Conservation (phyloP, 2,329 filamentous ascomycete genomes). For the Penicillium sp. region DNA sequence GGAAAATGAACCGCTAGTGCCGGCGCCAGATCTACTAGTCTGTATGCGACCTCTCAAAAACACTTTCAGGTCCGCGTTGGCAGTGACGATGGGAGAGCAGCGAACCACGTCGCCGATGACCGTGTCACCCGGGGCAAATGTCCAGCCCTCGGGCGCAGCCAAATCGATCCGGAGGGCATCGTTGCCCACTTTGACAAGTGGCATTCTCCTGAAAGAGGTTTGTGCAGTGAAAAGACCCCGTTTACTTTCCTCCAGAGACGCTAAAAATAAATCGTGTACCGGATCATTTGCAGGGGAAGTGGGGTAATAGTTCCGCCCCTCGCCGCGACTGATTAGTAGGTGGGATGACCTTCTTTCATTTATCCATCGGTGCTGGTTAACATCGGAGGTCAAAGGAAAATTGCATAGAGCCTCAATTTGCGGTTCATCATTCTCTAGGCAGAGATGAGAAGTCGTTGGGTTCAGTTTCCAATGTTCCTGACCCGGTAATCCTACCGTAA, state of each 20-base stretch:
- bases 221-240: neutral
- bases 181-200: neutral
- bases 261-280: neutral
- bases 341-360: neutral
- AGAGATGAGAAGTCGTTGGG: neutral
- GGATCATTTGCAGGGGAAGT: neutral
- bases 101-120: conserved; percentile 8
- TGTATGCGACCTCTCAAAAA: conserved; percentile 5
- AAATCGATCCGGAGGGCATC: conserved; percentile 1
- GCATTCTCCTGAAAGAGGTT: neutral
- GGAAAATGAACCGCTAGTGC: neutral
- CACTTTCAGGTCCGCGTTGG: neutral
- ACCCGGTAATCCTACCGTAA: neutral
- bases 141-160: conserved; percentile 4
- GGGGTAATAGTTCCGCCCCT: neutral
- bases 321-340: neutral
- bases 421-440: neutral
- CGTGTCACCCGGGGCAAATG: conserved; percentile 3
- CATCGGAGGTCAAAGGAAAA: neutral
- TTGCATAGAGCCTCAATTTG: neutral
- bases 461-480: neutral
- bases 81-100: neutral
- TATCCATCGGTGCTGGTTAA: neutral
- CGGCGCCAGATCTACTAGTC: neutral
- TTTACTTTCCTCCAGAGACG: neutral